Evolutionary conservation across 78 protist genomes (phyloP).

Genomic region (Dictyostelium firmibasis): DNA sequence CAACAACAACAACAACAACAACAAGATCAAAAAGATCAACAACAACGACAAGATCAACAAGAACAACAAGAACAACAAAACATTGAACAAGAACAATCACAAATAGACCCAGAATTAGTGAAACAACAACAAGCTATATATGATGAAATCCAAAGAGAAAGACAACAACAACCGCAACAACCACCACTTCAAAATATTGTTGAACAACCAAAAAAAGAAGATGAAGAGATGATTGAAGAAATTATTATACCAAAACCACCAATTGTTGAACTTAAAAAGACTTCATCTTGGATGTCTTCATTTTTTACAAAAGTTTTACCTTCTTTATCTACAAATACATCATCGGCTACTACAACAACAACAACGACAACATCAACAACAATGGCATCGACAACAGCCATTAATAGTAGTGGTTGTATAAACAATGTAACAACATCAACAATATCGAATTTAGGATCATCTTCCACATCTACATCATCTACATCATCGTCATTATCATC

Average conservation of each 20-base stretch:
- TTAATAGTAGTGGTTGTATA: too few species aligned
- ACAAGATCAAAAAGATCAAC: not conserved
- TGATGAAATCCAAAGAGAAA: not conserved
- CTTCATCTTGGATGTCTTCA: slow-evolving; percentile 7
- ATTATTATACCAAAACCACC: not conserved
- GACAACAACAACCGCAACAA: not conserved
- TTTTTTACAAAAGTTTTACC: slow-evolving; percentile 11
- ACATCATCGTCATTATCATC: too few species aligned
- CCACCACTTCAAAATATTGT: not conserved
- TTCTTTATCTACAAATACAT: not conserved
- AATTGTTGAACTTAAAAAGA: slow-evolving; percentile 12
- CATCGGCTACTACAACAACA: not conserved
- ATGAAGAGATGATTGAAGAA: not conserved
- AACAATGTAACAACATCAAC: not conserved
- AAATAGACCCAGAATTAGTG: not conserved
- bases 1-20: too few species aligned
- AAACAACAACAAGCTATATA: not conserved
- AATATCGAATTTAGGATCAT: not conserved
- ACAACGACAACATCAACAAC: not conserved
- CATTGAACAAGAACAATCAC: not conserved
- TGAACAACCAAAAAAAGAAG: not conserved
- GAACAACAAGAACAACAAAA: not conserved
- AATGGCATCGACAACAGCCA: not conserved
- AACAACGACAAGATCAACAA: not conserved
- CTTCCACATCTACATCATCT: not conserved